These are phyloP conservation scores for Leccinum fibrillosum DNA, from an alignment of 768 basidiomycete species.

Conservation along the genomic window DNA sequence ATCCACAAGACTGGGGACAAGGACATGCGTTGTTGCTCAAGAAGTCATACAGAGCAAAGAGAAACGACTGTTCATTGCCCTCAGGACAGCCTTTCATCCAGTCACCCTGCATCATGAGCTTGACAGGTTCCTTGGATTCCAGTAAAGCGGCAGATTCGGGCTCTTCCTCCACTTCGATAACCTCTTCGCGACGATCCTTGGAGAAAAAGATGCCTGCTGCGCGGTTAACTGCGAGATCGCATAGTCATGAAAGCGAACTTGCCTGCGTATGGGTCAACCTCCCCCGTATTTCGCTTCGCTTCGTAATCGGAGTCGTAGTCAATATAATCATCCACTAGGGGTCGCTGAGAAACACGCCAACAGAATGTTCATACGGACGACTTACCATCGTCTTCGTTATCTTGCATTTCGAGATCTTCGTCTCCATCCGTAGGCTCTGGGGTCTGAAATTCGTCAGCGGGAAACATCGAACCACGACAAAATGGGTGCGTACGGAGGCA, in stretches of 20 bases:
- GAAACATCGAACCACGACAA: not conserved
- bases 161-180: conserved; percentile 87
- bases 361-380: not conserved
- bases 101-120: conserved; percentile 81
- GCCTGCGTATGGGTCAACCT: conserved; percentile 91
- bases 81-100: conserved; percentile 99
- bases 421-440: conserved; percentile 55
- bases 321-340: conserved; percentile 53
- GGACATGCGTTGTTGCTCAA: conserved; percentile 58
- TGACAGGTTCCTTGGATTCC: conserved; percentile 44
- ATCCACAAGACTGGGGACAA: conserved; percentile 78
- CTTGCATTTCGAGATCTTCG: conserved; percentile 45
- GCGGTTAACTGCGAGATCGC: conserved; percentile 7
- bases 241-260: conserved; percentile 13
- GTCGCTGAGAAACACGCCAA: conserved; percentile 5
- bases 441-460: conserved; percentile 40
- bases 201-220: conserved; percentile 85
- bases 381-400: conserved; percentile 52
- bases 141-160: conserved; percentile 50
- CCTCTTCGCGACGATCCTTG: conserved; percentile 87
- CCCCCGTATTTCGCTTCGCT: conserved; percentile 41
- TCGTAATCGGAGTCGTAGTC: conserved; percentile 86
- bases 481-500: conserved; percentile 18
- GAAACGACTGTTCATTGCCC: conserved; percentile 83
- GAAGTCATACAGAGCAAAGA: conserved; percentile 81